Percentiles rank a stretch among this genome's conserved stretches.
phyloP scores from a whole-genome alignment of 148 eudicot genomes.

The Salicornia ramosissima region DNA sequence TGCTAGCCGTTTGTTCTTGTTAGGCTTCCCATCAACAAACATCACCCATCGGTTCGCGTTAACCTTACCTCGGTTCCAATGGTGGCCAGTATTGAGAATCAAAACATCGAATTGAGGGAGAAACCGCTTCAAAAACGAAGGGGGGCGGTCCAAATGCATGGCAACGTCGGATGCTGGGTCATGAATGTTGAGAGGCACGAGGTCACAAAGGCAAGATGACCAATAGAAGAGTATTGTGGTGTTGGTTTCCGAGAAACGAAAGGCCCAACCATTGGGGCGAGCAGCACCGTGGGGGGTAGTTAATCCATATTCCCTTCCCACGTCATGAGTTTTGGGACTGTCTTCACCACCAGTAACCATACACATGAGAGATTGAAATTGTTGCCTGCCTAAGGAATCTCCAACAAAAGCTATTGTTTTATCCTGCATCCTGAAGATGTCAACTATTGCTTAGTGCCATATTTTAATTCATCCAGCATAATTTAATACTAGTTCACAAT shows the following conservation, averaged over 20 bases:
- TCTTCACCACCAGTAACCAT: conserved; percentile 64
- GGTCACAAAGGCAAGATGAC: conserved; percentile 57
- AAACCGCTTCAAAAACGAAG: conserved; percentile 37
- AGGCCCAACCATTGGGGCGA: conserved; percentile 65
- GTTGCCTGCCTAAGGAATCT: conserved; percentile 65
- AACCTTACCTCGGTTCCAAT: conserved; percentile 60
- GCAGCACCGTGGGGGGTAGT: conserved; percentile 33
- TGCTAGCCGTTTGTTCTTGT: conserved; percentile 32
- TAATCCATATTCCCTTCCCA: conserved; percentile 46
- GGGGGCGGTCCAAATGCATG: conserved; percentile 64
- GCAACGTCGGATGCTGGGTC: conserved; percentile 38
- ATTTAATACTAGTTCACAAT: too few species aligned
- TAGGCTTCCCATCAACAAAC: conserved; percentile 47
- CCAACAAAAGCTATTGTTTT: conserved; percentile 67
- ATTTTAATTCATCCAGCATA: not conserved
- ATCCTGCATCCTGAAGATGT: conserved; percentile 48
- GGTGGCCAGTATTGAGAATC: conserved; percentile 60
- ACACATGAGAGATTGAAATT: conserved; percentile 64
- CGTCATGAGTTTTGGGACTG: conserved; percentile 36
- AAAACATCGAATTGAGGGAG: conserved; percentile 43
- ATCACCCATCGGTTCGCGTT: conserved; percentile 59
- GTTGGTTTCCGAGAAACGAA: conserved; percentile 44
- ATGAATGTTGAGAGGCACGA: conserved; percentile 30
- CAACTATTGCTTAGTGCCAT: not conserved
- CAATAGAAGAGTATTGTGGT: conserved; percentile 57